Evolutionary conservation across 2,329 filamentous ascomycete genomes (phyloP).

Genomic region (Fusarium sp.): DNA sequence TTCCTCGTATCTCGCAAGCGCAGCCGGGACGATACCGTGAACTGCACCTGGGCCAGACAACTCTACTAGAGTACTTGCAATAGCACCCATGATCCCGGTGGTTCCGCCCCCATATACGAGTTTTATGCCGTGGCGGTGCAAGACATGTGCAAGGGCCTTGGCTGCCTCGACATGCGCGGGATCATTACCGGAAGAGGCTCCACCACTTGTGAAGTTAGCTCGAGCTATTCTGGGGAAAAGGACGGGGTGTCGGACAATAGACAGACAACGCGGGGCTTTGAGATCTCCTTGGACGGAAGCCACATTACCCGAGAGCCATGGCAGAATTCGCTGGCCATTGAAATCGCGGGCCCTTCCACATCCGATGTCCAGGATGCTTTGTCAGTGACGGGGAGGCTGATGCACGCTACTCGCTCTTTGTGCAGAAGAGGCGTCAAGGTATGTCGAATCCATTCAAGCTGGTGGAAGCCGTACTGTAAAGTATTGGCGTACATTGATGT

Average conservation of each 20-base stretch:
- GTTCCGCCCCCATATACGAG: constrained; percentile 8
- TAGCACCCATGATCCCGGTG: constrained; percentile 9
- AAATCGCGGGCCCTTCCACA: not conserved
- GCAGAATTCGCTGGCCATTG: constrained; percentile 9
- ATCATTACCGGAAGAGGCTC: constrained; percentile 2
- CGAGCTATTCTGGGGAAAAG: not conserved
- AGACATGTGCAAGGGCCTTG: not conserved
- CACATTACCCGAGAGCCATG: not conserved
- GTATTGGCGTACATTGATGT: constrained; percentile 1
- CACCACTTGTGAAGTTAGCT: constrained; percentile 1
- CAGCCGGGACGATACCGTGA: constrained; percentile 4
- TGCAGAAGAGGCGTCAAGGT: not conserved
- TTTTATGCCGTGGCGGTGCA: not conserved
- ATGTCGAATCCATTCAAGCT: constrained; percentile 5
- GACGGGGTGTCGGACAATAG: not conserved
- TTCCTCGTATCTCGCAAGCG: constrained; percentile 5
- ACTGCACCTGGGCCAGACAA: constrained; percentile 2
- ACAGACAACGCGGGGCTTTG: constrained; percentile 5
- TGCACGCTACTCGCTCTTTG: not conserved
- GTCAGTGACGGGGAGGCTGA: constrained; percentile 4
- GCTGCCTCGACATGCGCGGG: constrained; percentile 7
- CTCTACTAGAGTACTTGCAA: constrained; percentile 3
- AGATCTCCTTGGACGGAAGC: not conserved
- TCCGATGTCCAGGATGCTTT: not conserved
- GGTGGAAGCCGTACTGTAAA: not conserved